Conservation (phyloP, 345 rosid genomes). For the Ricinus communis region DNA sequence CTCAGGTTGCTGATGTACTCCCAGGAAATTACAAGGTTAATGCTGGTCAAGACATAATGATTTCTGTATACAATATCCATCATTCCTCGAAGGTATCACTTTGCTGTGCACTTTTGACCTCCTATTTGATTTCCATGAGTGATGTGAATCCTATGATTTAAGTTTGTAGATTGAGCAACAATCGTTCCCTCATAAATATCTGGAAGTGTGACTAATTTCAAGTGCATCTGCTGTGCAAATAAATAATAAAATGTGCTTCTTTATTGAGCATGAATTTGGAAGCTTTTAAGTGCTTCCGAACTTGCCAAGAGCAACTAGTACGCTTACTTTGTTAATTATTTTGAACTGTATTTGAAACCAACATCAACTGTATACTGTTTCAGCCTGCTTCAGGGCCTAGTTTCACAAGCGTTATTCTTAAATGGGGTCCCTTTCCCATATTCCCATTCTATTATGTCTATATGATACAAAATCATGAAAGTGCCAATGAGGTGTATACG, state of each 20-base stretch:
- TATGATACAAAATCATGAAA: no score
- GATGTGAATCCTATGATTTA: background rate
- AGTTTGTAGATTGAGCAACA: background rate
- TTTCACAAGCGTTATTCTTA: background rate
- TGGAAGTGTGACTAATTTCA: background rate
- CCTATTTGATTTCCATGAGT: conserved; percentile 8
- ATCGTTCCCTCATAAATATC: no score
- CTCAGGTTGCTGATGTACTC: conserved; percentile 77
- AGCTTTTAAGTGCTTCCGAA: background rate
- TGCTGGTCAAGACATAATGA: conserved; percentile 93
- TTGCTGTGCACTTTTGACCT: conserved; percentile 12
- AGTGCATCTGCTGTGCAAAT: background rate
- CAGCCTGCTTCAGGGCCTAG: no score
- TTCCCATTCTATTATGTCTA: no score
- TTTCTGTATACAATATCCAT: conserved; percentile 91
- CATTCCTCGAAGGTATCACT: conserved; percentile 68
- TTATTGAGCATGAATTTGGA: background rate
- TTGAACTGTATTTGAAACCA: background rate
- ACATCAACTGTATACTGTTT: background rate
- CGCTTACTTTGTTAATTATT: background rate
- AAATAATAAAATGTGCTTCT: background rate
- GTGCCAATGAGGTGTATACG: no score
- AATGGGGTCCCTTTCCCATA: background rate
- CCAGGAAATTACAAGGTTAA: conserved; percentile 89
- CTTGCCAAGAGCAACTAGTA: background rate